Percentiles rank a stretch among this genome's conserved stretches.
Evolutionary conservation across 768 basidiomycete genomes (phyloP).

Genomic region (Pleurotus djamor): DNA sequence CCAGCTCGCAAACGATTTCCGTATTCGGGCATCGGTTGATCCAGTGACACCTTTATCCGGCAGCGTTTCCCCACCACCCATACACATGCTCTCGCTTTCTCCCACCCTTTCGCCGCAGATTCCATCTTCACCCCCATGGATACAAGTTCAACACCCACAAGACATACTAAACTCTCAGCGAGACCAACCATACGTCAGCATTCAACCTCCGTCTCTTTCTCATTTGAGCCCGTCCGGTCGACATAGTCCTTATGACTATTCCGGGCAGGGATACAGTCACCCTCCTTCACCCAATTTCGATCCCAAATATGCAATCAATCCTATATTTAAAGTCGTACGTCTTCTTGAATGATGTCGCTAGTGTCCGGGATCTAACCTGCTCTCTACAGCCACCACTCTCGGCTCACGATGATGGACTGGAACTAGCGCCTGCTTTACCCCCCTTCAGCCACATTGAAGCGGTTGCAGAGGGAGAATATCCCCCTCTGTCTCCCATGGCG

Average conservation of each 20-base stretch:
- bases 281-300: conserved; percentile 61
- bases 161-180: conserved; percentile 27
- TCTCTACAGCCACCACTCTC: conserved; percentile 53
- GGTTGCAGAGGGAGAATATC: conserved; percentile 73
- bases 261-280: conserved; percentile 50
- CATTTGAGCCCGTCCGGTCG: conserved; percentile 35
- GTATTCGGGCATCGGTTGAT: conserved; percentile 67
- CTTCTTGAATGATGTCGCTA: conserved; percentile 12
- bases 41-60: conserved; percentile 54
- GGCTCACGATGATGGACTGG: conserved; percentile 28
- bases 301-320: conserved; percentile 73
- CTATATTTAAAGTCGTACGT: conserved; percentile 91
- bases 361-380: conserved; percentile 14
- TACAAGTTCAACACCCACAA: conserved; percentile 42
- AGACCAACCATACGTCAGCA: conserved; percentile 34
- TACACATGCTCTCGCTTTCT: conserved; percentile 72
- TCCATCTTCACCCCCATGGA: conserved; percentile 52
- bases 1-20: conserved; percentile 74
- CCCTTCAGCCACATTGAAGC: conserved; percentile 84
- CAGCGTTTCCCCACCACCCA: conserved; percentile 72
- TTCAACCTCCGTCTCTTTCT: conserved; percentile 28
- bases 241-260: conserved; percentile 51
- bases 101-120: conserved; percentile 53
- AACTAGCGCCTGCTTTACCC: conserved; percentile 54
- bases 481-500: conserved; percentile 74